These are phyloP conservation scores for Starmera caribaea DNA, from an alignment of 805 yeast genomes.

Conservation along the genomic window DNA sequence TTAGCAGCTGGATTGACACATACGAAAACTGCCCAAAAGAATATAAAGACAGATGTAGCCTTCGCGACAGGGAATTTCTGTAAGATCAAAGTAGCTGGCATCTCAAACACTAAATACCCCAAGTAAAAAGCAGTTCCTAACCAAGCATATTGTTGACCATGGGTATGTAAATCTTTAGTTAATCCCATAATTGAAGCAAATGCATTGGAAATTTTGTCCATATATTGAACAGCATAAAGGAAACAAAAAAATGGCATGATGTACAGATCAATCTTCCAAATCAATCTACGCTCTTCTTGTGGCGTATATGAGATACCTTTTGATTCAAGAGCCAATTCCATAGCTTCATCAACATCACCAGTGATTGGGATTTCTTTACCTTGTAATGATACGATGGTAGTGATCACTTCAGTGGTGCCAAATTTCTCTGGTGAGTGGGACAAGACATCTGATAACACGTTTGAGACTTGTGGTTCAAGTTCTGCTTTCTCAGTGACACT, in stretches of 20 bases:
- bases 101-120: constrained; percentile 37
- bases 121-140: constrained; percentile 34
- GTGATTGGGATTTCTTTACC: constrained; percentile 19
- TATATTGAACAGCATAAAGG: constrained; percentile 25
- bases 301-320: neutral
- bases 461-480: no score
- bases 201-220: constrained; percentile 28
- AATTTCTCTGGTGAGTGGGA: neutral
- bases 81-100: constrained; percentile 31
- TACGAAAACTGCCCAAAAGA: constrained; percentile 30
- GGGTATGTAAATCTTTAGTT: constrained; percentile 25
- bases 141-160: constrained; percentile 32
- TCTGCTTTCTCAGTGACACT: no score
- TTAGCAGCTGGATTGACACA: constrained; percentile 21
- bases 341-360: constrained; percentile 28
- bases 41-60: constrained; percentile 22
- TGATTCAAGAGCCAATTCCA: constrained; percentile 18
- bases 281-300: constrained; percentile 14
- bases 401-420: neutral
- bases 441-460: neutral
- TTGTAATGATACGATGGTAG: constrained; percentile 16
- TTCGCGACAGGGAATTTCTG: constrained; percentile 35
- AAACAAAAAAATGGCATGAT: constrained; percentile 26
- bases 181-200: constrained; percentile 31
- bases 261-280: constrained; percentile 26